Evolutionary conservation across 306 rosid species (phyloP), one percentile per base, ranked within the genome.

Genomic region (Glycyrrhiza uralensis): DNA sequence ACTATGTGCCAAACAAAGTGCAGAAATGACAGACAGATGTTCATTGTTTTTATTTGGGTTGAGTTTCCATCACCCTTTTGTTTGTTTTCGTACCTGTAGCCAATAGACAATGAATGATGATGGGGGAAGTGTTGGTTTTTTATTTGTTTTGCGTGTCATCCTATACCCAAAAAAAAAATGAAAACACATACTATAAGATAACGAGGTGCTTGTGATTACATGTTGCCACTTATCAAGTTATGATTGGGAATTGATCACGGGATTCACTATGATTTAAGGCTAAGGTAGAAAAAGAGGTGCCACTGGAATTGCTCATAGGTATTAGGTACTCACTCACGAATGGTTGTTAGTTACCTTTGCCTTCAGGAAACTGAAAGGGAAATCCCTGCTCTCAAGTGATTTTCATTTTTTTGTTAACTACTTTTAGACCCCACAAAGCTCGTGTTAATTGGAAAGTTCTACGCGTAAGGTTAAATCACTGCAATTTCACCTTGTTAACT

Each of bases 231-330:
- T 20, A 55, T 57, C 55, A 62, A 22, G 72, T 15, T 63, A 66
- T 76, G 66, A 84, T 54, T 41, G 56, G 36, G 44, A 74, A 66
- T 41, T 55, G 75, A 52, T 80, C 83, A 56, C 77, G 75, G 75
- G 78, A 57, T 72, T 52, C 55, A 17, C 55, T 19, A 42, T 71
- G 79, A 55, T 62, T 75, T 63, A 56, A 66, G 56, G 68, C n/a
- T 23, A 69, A 72, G 66, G 41, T 12, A 51, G 13, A 46, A 49
- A 26, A 28, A 71, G 71, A 65, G 24, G 33, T 19, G 62, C 26
- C 50, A 26, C n/a, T 57, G 50, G 3, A 38, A 56, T 19, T 38
- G 42, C 22, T 60, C 7, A 46, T 45, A 14, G 41, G 35, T 22
- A 13, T 63, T 74, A 69, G 46, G 36, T 12, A 41, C 28, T 36